phyloP scores from a whole-genome alignment of 345 rosid species.

The Theobroma cacao region DNA sequence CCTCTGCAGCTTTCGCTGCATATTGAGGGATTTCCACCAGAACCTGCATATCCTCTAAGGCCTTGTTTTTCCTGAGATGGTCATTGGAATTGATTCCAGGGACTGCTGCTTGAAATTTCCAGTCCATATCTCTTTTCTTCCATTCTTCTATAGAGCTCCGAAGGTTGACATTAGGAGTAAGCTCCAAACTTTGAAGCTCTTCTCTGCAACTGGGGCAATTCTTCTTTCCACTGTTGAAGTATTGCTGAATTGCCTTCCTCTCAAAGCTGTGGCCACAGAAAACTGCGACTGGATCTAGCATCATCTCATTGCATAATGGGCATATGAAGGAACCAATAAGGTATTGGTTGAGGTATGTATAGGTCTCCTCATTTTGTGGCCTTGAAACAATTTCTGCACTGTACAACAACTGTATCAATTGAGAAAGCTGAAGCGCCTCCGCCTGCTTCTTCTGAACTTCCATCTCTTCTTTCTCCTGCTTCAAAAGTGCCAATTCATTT shows the following conservation, averaged over 20 bases:
- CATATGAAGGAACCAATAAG: constrained; percentile 38
- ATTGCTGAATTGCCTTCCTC: constrained; percentile 41
- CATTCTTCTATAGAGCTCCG: constrained; percentile 44
- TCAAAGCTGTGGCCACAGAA: constrained; percentile 53
- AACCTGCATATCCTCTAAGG: constrained; percentile 37
- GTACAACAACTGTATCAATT: constrained; percentile 38
- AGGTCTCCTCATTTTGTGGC: constrained; percentile 24
- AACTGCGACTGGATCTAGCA: constrained; percentile 50
- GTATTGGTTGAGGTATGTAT: constrained; percentile 18
- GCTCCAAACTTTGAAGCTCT: constrained; percentile 32
- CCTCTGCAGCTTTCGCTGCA: constrained; percentile 29
- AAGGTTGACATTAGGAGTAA: constrained; percentile 44
- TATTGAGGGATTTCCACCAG: constrained; percentile 31
- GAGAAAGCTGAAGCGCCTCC: constrained; percentile 47
- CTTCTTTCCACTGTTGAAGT: constrained; percentile 32
- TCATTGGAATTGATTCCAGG: constrained; percentile 32
- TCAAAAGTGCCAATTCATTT: constrained; percentile 39
- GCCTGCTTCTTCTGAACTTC: constrained; percentile 51
- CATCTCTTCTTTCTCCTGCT: constrained; percentile 46
- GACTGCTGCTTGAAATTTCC: constrained; percentile 36
- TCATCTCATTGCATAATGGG: constrained; percentile 42
- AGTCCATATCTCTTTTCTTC: constrained; percentile 41
- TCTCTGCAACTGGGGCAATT: constrained; percentile 45
- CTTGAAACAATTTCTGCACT: constrained; percentile 33
- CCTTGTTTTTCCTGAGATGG: constrained; percentile 23